A percentile compares a stretch with the other conserved stretches of the same genome.
phyloP scores from a whole-genome alignment of 2,329 filamentous ascomycete species.

The Fonsecaea multimorphosa region DNA sequence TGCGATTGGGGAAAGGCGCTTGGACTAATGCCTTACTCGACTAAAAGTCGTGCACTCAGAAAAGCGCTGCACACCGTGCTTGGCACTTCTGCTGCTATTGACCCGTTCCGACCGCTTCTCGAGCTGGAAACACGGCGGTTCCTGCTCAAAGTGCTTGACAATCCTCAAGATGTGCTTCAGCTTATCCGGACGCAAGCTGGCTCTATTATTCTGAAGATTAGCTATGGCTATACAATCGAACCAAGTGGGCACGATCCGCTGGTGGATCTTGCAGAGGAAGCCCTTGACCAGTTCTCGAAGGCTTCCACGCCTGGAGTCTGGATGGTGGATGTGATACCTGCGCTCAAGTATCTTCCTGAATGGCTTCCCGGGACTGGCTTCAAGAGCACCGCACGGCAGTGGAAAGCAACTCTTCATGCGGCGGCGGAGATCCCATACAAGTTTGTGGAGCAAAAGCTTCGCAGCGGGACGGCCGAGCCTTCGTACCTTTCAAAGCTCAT shows the following conservation, averaged over 20 bases:
- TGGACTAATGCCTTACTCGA: constrained; percentile 46
- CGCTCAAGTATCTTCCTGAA: constrained; percentile 50
- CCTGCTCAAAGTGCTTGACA: constrained; percentile 50
- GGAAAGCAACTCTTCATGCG: constrained; percentile 43
- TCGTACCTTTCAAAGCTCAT: constrained; percentile 53
- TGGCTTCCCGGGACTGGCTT: constrained; percentile 56
- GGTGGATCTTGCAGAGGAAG: constrained; percentile 50
- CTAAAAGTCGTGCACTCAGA: constrained; percentile 51
- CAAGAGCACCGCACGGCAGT: constrained; percentile 50
- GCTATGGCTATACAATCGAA: constrained; percentile 56
- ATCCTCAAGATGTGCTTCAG: constrained; percentile 47
- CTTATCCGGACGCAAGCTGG: constrained; percentile 53
- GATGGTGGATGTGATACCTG: constrained; percentile 56
- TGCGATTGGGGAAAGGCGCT: constrained; percentile 51
- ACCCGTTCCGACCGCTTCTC: constrained; percentile 45
- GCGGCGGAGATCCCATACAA: constrained; percentile 51
- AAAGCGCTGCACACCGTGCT: constrained; percentile 55
- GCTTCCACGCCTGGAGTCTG: constrained; percentile 52
- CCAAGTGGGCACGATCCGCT: constrained; percentile 50
- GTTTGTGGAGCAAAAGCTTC: constrained; percentile 53
- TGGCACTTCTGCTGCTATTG: constrained; percentile 49
- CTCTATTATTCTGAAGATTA: constrained; percentile 52
- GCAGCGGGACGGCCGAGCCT: constrained; percentile 40
- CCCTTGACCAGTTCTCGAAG: constrained; percentile 50
- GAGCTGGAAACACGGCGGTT: constrained; percentile 55